Percentiles rank a stretch among this genome's conserved stretches.
phyloP scores from a whole-genome alignment of 2,329 filamentous ascomycete genomes.

The Talaromyces islandicus region DNA sequence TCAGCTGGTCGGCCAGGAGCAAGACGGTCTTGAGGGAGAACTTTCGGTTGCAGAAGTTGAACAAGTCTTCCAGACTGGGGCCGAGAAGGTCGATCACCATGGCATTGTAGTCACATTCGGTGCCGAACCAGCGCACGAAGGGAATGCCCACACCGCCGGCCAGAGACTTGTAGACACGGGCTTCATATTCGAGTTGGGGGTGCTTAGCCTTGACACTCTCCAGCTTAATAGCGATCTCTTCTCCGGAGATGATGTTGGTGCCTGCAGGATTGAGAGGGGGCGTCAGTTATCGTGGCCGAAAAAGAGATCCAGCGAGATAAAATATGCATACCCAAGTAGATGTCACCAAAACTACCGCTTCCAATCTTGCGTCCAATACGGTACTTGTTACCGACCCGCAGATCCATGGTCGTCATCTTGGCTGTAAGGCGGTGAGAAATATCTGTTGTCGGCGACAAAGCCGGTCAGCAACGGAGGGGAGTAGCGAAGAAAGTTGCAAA shows the following conservation, averaged over 20 bases:
- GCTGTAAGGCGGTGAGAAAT: background rate
- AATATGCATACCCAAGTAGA: constrained; percentile 33
- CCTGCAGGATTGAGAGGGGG: constrained; percentile 43
- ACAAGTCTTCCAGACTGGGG: constrained; percentile 91
- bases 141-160: constrained; percentile 96
- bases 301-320: background rate
- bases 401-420: constrained; percentile 49
- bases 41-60: constrained; percentile 99
- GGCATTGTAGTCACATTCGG: constrained; percentile 99
- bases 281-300: background rate
- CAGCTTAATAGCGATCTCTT: constrained; percentile 99
- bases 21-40: constrained; percentile 98
- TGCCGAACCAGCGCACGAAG: constrained; percentile 99
- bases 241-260: constrained; percentile 98
- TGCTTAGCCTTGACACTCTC: constrained; percentile 99
- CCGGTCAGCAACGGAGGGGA: background rate
- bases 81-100: constrained; percentile 98
- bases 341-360: constrained; percentile 94
- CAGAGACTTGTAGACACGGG: constrained; percentile 78
- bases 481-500: background rate
- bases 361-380: constrained; percentile 99
- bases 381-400: constrained; percentile 99
- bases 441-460: background rate
- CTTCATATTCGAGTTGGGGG: constrained; percentile 97
- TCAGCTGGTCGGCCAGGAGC: constrained; percentile 92